These are phyloP conservation scores for Barnettozyma sp. DNA, from an alignment of 805 yeast species.

Conservation along the genomic window DNA sequence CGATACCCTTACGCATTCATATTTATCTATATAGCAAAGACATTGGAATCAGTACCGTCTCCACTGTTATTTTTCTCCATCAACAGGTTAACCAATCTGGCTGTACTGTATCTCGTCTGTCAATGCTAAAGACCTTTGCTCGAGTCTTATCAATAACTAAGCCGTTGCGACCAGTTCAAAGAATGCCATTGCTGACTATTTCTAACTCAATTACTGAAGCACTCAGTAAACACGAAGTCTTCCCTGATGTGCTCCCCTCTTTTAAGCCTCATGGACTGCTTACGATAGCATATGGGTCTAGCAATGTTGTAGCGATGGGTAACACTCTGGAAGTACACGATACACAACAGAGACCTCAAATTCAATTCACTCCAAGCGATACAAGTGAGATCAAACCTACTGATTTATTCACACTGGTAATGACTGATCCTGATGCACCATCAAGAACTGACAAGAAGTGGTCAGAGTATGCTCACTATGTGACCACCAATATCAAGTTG, in stretches of 20 bases:
- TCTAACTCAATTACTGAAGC: constrained; percentile 30
- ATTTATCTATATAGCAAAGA: no score
- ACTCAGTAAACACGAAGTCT: constrained; percentile 33
- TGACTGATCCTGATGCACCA: constrained; percentile 96
- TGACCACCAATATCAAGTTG: constrained; percentile 47
- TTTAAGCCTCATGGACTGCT: constrained; percentile 35
- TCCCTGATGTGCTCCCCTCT: constrained; percentile 35
- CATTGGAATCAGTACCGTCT: no score
- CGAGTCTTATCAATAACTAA: not conserved
- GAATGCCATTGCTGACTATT: constrained; percentile 24
- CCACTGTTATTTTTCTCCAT: not conserved
- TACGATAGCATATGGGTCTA: constrained; percentile 55
- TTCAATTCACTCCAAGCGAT: constrained; percentile 48
- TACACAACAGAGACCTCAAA: constrained; percentile 59
- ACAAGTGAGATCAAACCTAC: constrained; percentile 24
- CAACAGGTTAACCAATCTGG: not conserved
- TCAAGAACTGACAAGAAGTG: constrained; percentile 73
- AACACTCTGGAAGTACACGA: constrained; percentile 58
- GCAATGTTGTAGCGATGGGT: constrained; percentile 68
- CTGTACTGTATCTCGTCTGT: not conserved
- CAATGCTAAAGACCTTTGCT: constrained; percentile 4
- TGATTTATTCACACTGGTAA: constrained; percentile 61
- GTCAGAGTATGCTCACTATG: constrained; percentile 82
- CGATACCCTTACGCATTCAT: no score
- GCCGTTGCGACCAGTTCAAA: constrained; percentile 6